Evolutionary conservation across 2,329 filamentous ascomycete species (phyloP).

Genomic region (Geoglossum cookeanum): DNA sequence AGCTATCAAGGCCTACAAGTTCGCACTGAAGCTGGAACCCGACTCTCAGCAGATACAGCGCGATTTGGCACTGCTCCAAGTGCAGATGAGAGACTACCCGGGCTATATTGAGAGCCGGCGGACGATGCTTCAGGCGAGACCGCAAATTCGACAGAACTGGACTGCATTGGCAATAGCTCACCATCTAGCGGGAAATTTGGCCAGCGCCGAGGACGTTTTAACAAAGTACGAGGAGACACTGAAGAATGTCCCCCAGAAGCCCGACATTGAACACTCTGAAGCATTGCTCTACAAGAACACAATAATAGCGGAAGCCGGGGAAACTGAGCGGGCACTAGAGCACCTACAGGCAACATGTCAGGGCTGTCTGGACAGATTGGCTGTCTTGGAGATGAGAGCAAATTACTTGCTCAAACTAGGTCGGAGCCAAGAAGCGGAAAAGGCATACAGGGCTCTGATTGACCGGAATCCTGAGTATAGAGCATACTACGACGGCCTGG

Average conservation of each 20-base stretch:
- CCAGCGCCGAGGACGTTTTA: constrained; percentile 76
- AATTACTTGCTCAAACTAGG: constrained; percentile 65
- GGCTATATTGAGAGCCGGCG: constrained; percentile 83
- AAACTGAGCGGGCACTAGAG: constrained; percentile 64
- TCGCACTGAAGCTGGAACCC: constrained; percentile 82
- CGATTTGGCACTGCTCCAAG: constrained; percentile 79
- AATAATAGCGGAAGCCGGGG: constrained; percentile 78
- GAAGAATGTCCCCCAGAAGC: constrained; percentile 56
- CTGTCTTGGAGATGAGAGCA: constrained; percentile 69
- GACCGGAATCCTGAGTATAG: constrained; percentile 79
- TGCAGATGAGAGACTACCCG: constrained; percentile 90
- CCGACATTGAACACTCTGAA: constrained; percentile 84
- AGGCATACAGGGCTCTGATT: constrained; percentile 62
- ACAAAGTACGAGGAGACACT: constrained; percentile 86
- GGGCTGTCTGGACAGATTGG: constrained; percentile 62
- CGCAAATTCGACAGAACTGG: constrained; percentile 80
- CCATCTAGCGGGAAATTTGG: constrained; percentile 70
- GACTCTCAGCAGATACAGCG: constrained; percentile 85
- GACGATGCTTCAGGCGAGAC: constrained; percentile 69
- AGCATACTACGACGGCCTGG: constrained; percentile 64
- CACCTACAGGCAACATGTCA: constrained; percentile 66
- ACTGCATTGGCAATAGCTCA: constrained; percentile 89
- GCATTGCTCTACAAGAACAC: constrained; percentile 87
- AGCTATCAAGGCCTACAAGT: constrained; percentile 97
- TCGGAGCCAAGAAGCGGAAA: constrained; percentile 59